Conservation (phyloP, 306 rosid species). For the Quercus ilex region DNA sequence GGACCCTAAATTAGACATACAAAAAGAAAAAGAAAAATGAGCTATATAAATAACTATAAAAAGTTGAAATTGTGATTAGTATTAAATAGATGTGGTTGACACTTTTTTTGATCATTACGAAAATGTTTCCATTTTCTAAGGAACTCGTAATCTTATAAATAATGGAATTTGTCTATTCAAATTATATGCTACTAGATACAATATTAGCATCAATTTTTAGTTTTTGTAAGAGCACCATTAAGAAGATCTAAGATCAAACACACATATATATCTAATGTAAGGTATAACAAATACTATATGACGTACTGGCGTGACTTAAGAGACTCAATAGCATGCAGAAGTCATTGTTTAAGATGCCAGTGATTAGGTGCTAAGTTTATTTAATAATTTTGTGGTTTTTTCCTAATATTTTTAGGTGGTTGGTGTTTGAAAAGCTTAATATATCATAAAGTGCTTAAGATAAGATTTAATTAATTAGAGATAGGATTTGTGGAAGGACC, state of each 20-base stretch:
- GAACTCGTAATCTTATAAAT: too few species aligned
- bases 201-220: neutral
- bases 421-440: neutral
- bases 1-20: too few species aligned
- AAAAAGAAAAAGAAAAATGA: too few species aligned
- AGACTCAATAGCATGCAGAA: neutral
- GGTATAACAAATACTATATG: neutral
- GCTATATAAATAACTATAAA: too few species aligned
- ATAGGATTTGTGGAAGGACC: neutral
- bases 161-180: too few species aligned
- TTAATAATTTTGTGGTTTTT: neutral
- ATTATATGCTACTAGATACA: too few species aligned
- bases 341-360: neutral
- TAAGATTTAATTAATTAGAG: neutral
- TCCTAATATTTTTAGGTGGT: neutral
- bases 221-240: neutral
- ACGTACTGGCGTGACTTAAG: neutral
- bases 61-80: too few species aligned
- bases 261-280: neutral
- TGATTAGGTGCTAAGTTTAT: neutral
- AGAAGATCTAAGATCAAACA: neutral
- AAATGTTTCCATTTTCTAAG: too few species aligned
- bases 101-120: too few species aligned
- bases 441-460: neutral
- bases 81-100: too few species aligned